A percentile compares a stretch with the other conserved stretches of the same genome.
phyloP scores from a whole-genome alignment of 495 filamentous ascomycete genomes.

The Astrocystis sublimbata region DNA sequence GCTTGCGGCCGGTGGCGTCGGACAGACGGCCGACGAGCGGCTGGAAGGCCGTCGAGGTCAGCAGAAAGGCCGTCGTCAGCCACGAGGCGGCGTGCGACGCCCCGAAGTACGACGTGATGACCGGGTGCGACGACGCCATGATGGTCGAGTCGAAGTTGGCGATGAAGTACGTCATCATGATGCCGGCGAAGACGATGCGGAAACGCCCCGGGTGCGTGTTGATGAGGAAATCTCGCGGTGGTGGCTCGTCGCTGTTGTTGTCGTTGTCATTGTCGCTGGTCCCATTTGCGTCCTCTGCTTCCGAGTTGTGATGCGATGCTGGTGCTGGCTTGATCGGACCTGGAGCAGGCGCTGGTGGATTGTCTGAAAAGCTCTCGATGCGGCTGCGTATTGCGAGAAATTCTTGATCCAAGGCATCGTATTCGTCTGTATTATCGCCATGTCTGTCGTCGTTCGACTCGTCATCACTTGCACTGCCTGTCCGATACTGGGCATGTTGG shows the following conservation, averaged over 20 bases:
- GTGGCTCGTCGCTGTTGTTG: not conserved
- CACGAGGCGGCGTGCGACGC: slow-evolving; percentile 74
- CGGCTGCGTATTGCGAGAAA: not conserved
- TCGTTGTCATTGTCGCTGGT: not conserved
- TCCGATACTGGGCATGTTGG: not conserved
- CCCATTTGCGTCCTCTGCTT: slow-evolving; percentile 14
- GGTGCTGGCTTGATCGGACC: not conserved
- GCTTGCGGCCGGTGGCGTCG: slow-evolving; percentile 71
- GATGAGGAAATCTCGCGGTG: slow-evolving; percentile 35
- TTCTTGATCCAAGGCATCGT: slow-evolving; percentile 5
- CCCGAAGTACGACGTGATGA: slow-evolving; percentile 77
- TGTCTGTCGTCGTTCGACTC: not conserved
- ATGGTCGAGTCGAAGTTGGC: slow-evolving; percentile 71
- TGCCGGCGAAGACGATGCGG: slow-evolving; percentile 41
- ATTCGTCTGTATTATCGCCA: too few species aligned
- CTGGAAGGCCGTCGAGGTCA: slow-evolving; percentile 75
- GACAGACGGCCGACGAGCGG: slow-evolving; percentile 72
- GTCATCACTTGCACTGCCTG: not conserved
- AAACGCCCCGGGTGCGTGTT: slow-evolving; percentile 39
- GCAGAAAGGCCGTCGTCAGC: slow-evolving; percentile 75
- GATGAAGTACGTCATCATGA: slow-evolving; percentile 42
- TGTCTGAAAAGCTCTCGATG: not conserved
- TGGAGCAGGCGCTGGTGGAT: not conserved
- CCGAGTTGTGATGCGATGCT: not conserved
- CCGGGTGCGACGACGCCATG: slow-evolving; percentile 80